Evolutionary conservation across 1,284 basidiomycete species (phyloP), one percentile per base, ranked within the genome.

Genomic region (Quambalaria eucalypti): DNA sequence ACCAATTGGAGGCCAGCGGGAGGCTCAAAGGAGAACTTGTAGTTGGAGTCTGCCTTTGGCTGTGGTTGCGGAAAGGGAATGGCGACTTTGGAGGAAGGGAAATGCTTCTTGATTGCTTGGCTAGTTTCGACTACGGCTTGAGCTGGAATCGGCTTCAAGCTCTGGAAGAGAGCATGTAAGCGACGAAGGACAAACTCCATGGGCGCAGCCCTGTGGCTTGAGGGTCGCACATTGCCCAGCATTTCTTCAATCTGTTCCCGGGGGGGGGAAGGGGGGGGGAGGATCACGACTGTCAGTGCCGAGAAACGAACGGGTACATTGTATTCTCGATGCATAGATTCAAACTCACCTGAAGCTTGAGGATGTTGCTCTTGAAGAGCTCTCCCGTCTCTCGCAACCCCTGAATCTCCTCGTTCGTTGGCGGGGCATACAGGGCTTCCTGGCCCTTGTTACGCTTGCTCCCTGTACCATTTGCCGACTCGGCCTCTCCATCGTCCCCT

Each of bases 361-460:
- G 89, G 1, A 89, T 82, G 52, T 82, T 87, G 0, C 88, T 91
- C 66, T 83, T 81, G 72, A 87, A 89, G 16, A 95, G 79, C 56
- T 90, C 85, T 26, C 83, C 80, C 6, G 89, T 83, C 71, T 88
- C 83, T 71, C 85, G 86, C 59, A 90, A 84, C 5, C 78, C 78
- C 57, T 85, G 82, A 48, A 93, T 80, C 74, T 93, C 89, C 58
- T 85, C 76, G 21, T 77, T 70, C 0, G 80, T 81, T 0, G 80
- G 79, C 1, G 80, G 74, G 33, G 78, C 75, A 69, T 80, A 81
- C 19, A 79, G 72, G 6, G 67, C 62, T 10, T 66, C 61, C 65
- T 73, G 2, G 66, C 50, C 23, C 55, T 64, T 25, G 67, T 62
- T n/a, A 68, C 56, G 5, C 46, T 9, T 67, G 60, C 2, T 62